Percentiles rank a stretch among this genome's conserved stretches.
Evolutionary conservation across 228 moss, liverwort and hornwort genomes (phyloP).

Genomic region (Sphagnum magellanicum): DNA sequence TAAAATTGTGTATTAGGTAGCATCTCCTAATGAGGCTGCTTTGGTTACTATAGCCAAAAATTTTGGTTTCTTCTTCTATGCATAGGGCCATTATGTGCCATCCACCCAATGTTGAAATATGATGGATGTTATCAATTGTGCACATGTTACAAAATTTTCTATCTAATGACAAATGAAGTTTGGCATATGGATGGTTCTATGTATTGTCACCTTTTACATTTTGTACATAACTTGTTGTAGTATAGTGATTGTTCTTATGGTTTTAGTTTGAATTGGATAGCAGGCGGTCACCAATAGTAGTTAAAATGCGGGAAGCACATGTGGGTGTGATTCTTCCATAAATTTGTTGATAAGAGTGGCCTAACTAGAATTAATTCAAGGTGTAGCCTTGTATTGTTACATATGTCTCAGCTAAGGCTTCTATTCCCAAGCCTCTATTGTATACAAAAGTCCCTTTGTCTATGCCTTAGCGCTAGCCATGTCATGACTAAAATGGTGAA

Average conservation of each 20-base stretch:
- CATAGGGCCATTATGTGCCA: conserved; percentile 22
- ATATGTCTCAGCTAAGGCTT: too few relatives aligned
- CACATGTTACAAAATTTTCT: too few relatives aligned
- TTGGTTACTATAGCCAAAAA: conserved; percentile 84
- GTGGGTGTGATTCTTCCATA: conserved; percentile 35
- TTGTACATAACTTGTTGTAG: neutral
- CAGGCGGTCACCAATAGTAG: conserved; percentile 80
- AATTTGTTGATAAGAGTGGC: too few relatives aligned
- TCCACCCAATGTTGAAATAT: too few relatives aligned
- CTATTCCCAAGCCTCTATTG: too few relatives aligned
- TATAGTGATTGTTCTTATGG: conserved; percentile 23
- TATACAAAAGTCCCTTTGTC: too few relatives aligned
- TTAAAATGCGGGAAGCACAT: conserved; percentile 88
- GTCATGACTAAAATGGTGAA: too few relatives aligned
- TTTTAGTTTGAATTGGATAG: neutral
- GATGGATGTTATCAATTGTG: too few relatives aligned
- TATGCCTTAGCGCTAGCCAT: too few relatives aligned
- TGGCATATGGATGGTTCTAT: neutral
- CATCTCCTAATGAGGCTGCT: conserved; percentile 90
- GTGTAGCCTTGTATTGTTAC: conserved; percentile 24
- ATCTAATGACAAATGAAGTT: neutral
- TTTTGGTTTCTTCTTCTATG: conserved; percentile 91
- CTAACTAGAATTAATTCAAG: too few relatives aligned
- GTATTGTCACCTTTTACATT: too few relatives aligned
- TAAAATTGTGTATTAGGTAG: conserved; percentile 82